Conservation (phyloP, 805 yeast species). For the Diddensiella transvaalensis region DNA sequence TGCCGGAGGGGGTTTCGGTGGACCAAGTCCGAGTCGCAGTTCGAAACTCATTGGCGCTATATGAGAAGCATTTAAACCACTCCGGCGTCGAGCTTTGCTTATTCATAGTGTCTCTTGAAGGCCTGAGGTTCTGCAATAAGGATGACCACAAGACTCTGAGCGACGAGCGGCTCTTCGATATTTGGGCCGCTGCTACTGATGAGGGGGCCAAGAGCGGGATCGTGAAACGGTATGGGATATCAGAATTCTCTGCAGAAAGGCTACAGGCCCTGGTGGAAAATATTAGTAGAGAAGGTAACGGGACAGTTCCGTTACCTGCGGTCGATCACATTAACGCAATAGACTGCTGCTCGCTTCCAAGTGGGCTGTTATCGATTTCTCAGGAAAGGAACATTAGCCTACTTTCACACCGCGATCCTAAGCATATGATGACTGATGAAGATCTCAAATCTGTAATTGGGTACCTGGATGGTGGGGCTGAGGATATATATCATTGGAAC, state of each 20-base stretch:
- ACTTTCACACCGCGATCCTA: conserved; percentile 35
- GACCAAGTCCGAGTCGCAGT: neutral
- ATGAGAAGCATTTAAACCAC: neutral
- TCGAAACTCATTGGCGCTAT: neutral
- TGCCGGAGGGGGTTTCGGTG: neutral
- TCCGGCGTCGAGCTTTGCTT: conserved; percentile 2
- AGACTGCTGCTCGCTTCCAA: conserved; percentile 37
- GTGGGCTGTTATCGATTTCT: conserved; percentile 29
- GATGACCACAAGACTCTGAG: conserved; percentile 9
- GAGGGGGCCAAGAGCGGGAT: conserved; percentile 10
- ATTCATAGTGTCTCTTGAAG: conserved; percentile 29
- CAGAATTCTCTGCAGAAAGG: conserved; percentile 28
- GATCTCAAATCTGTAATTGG: conserved; percentile 12
- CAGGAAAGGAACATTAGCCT: conserved; percentile 28
- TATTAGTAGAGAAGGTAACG: conserved; percentile 12
- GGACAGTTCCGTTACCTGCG: conserved; percentile 16
- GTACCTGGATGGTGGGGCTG: conserved; percentile 6
- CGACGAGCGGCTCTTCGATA: conserved; percentile 18
- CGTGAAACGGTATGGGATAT: conserved; percentile 26
- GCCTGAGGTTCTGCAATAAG: conserved; percentile 29
- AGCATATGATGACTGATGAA: conserved; percentile 21
- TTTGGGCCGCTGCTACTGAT: conserved; percentile 22
- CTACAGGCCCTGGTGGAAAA: conserved; percentile 21
- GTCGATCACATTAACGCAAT: conserved; percentile 34
- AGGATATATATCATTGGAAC: conserved; percentile 14